Conservation (phyloP, 371 early-diverging fungal species). For the Mortierella polycephala region DNA sequence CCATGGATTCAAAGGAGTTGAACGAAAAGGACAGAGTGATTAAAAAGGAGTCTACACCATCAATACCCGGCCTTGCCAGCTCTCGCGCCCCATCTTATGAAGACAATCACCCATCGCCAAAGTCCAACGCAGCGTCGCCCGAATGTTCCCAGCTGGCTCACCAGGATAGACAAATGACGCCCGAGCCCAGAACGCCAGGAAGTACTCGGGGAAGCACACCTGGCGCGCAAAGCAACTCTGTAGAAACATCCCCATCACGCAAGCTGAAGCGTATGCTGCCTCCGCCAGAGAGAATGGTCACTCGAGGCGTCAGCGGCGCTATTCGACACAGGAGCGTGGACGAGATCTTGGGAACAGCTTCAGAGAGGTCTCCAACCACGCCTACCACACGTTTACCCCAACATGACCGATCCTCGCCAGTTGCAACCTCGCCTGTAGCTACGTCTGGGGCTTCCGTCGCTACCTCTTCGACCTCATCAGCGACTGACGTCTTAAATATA, state of each 20-base stretch:
- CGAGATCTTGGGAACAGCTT: conserved; percentile 63
- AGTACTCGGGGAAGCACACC: conserved; percentile 49
- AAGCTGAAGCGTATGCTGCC: conserved; percentile 60
- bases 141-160: conserved; percentile 9
- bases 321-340: conserved; percentile 71
- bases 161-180: conserved; percentile 39
- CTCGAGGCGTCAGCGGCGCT: conserved; percentile 75
- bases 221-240: conserved; percentile 40
- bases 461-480: conserved; percentile 3
- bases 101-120: conserved; percentile 37
- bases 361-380: conserved; percentile 46
- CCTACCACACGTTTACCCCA: conserved; percentile 17
- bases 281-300: conserved; percentile 79
- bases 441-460: conserved; percentile 1
- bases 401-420: conserved; percentile 32
- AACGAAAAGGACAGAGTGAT: conserved; percentile 26
- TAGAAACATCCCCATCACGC: conserved; percentile 52
- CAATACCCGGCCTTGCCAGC: conserved; percentile 32
- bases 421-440: conserved; percentile 27
- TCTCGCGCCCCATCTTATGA: conserved; percentile 6
- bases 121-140: conserved; percentile 35
- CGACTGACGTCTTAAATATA: conserved; percentile 7
- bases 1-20: conserved; percentile 15
- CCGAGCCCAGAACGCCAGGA: conserved; percentile 52
- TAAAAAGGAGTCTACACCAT: conserved; percentile 36